These are phyloP conservation scores for Conringia planisiliqua DNA, from an alignment of 345 rosid genomes.

Conservation along the genomic window DNA sequence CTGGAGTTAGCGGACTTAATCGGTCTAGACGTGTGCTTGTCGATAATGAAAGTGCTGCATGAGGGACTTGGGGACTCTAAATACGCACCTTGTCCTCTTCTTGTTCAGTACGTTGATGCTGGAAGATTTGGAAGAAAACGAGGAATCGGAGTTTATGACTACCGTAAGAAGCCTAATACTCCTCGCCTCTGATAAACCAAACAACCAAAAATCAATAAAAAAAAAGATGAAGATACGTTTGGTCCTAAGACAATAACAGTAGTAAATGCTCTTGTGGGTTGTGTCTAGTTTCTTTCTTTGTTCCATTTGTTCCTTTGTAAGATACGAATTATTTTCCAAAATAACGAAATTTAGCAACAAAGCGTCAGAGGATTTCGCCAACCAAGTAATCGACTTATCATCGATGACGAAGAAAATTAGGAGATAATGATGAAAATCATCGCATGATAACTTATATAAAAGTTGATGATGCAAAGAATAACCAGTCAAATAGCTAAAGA, in stretches of 20 bases:
- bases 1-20: constrained; percentile 81
- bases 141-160: constrained; percentile 73
- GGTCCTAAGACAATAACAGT: neutral
- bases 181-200: constrained; percentile 49
- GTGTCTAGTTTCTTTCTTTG: neutral
- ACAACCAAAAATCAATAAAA: neutral
- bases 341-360: neutral
- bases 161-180: constrained; percentile 33
- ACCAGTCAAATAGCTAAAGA: constrained; percentile 20
- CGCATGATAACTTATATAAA: constrained; percentile 10
- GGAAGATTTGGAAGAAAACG: constrained; percentile 77
- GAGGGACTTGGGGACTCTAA: constrained; percentile 65
- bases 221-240: neutral
- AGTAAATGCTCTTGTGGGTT: neutral
- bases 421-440: constrained; percentile 23
- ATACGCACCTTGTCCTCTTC: constrained; percentile 78
- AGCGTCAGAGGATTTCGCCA: neutral
- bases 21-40: constrained; percentile 76
- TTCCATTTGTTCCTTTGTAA: neutral
- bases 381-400: constrained; percentile 5
- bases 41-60: constrained; percentile 75
- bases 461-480: constrained; percentile 16
- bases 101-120: constrained; percentile 83
- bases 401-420: constrained; percentile 17
- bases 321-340: neutral